Conservation (phyloP, 2,329 filamentous ascomycete species). For the Botrytis byssoidea region DNA sequence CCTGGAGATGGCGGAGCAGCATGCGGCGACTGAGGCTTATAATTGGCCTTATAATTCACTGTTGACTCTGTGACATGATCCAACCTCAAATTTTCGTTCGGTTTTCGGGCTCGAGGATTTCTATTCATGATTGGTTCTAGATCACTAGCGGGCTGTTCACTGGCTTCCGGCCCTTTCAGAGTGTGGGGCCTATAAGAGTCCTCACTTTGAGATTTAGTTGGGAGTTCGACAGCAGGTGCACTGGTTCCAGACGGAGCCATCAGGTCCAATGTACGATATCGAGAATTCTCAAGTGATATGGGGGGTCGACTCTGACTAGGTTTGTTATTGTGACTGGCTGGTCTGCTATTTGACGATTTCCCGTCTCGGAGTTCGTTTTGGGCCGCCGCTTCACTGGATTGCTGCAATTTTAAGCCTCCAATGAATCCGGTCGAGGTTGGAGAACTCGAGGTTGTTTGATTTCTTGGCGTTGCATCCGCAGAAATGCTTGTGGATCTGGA, state of each 20-base stretch:
- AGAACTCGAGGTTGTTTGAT: constrained; percentile 6
- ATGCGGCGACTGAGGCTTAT: background rate
- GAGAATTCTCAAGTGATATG: constrained; percentile 13
- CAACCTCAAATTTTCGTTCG: background rate
- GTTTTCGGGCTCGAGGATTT: constrained; percentile 9
- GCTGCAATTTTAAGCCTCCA: constrained; percentile 37
- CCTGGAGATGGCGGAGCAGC: constrained; percentile 10
- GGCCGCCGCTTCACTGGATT: constrained; percentile 29
- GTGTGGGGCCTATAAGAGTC: background rate
- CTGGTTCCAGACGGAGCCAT: background rate
- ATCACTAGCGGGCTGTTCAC: background rate
- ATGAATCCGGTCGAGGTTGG: constrained; percentile 31
- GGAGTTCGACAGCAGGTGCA: background rate
- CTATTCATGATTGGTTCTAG: constrained; percentile 17
- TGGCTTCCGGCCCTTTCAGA: background rate
- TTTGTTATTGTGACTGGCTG: background rate
- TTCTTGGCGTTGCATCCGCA: background rate
- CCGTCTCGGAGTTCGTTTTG: constrained; percentile 24
- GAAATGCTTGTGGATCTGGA: constrained; percentile 15
- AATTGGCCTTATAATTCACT: background rate
- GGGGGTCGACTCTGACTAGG: constrained; percentile 14
- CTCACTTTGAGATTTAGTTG: background rate
- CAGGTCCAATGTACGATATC: constrained; percentile 13
- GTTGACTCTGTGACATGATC: background rate
- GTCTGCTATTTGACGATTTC: constrained; percentile 5